These are phyloP conservation scores for Stephania cephalantha DNA, from an alignment of 164 flowering plant genomes.

Conservation along the genomic window DNA sequence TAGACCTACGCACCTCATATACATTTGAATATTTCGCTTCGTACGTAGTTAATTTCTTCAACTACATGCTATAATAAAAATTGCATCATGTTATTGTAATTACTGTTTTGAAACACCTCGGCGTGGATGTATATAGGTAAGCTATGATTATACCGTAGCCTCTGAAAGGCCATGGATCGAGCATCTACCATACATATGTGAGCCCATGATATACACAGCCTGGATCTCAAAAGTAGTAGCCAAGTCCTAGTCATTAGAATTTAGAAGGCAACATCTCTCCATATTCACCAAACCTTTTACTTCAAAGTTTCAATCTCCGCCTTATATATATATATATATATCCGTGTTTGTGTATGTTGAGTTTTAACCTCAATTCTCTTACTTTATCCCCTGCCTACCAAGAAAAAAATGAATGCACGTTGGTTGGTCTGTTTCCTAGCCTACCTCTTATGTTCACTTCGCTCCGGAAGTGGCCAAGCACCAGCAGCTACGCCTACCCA, in stretches of 20 bases:
- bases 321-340: neutral
- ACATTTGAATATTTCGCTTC: no score
- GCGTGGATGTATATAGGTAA: no score
- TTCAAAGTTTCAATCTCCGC: neutral
- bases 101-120: no score
- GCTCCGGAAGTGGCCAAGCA: constrained; percentile 12
- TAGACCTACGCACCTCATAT: no score
- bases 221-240: neutral
- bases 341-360: neutral
- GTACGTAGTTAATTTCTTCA: no score
- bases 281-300: constrained; percentile 12
- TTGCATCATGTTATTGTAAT: no score
- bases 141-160: no score
- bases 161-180: neutral
- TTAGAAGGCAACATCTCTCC: constrained; percentile 20
- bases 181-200: no score
- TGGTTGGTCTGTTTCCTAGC: constrained; percentile 12
- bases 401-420: constrained; percentile 18
- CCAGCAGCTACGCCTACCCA: constrained; percentile 10
- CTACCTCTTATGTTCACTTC: constrained; percentile 5
- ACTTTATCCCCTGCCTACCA: neutral
- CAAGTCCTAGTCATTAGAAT: constrained; percentile 8
- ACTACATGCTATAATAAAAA: no score
- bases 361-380: neutral
- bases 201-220: neutral